Evolutionary conservation across 2,329 filamentous ascomycete species (phyloP), one percentile per base, ranked within the genome.

Genomic region (Microdochium paspali): DNA sequence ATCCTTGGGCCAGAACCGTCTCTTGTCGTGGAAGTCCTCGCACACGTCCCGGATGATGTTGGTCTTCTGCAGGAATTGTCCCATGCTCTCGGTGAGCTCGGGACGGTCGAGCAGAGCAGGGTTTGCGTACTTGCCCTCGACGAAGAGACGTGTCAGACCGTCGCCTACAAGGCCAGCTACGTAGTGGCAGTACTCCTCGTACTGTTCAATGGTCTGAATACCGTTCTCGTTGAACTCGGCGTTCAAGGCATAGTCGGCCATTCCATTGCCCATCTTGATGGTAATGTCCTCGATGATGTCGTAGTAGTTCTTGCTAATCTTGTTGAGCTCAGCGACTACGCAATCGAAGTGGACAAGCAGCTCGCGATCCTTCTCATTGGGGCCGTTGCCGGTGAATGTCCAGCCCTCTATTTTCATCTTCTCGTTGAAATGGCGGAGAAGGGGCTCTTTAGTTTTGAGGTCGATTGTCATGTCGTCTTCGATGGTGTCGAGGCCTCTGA

Each of bases 101-200:
- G 86, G 82, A 46, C 88, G 81, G 53, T 90, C 78, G 46, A 91
- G 71, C 46, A 98, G 77, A 48, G 83, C 86, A 2, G 87, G 85
- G 65, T 96, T 96, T 51, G 89, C 93, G 49, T 95, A 84, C 51
- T 86, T 80, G 45, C 85, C 85, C 62, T 88, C 83, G 43, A 97
- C 89, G 55, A 98, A 97, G 21, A 98, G 74, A 23, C 86, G 81
- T 1, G 93, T 98, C 51, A 93, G 69, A 40, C 93, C 93, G 66
- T 97, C 91, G 48, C 93, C 93, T 28, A 98, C 93, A n/a, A 98
- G 74, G 25, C 93, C 93, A n/a, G 93, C 93, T 25, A 98, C 93
- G 62, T 97, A 97, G 67, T 95, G 90, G 70, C 93, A 98, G 74
- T 98, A 98, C 47, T 90, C 72, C 70, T 98, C 90, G 66, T 97